Conservation (phyloP, 208 protist species). For the Trichomonas gallinae region DNA sequence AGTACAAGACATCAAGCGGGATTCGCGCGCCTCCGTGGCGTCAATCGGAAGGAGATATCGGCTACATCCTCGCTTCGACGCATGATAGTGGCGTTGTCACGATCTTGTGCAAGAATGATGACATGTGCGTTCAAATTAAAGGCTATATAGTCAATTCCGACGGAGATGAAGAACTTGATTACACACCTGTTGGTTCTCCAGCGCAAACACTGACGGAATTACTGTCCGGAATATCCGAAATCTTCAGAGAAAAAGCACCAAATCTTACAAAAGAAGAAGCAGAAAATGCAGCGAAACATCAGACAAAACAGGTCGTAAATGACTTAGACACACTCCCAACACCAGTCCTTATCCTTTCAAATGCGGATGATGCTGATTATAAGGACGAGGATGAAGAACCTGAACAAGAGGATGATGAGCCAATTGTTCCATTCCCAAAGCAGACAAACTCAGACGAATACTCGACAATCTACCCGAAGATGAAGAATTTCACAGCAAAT, state of each 20-base stretch:
- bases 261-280: not conserved
- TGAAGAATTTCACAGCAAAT: not conserved
- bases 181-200: not conserved
- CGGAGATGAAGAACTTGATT: not conserved
- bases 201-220: not conserved
- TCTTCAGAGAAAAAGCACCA: not conserved
- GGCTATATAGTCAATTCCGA: not conserved
- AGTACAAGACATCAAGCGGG: not conserved
- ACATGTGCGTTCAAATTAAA: not conserved
- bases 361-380: not conserved
- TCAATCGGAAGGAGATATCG: not conserved
- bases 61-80: not conserved
- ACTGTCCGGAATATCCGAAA: not conserved
- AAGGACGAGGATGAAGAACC: not conserved
- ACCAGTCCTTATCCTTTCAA: not conserved
- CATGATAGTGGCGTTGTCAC: not conserved
- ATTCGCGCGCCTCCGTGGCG: not conserved
- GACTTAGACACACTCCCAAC: not conserved
- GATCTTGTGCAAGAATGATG: not conserved
- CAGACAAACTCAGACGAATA: not conserved
- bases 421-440: not conserved
- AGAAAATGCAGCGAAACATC: not conserved
- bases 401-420: conserved; percentile 4
- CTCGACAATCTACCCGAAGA: not conserved
- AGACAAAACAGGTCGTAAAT: not conserved